Evolutionary conservation across 768 basidiomycete genomes (phyloP).

Genomic region (Ramaria sp.): DNA sequence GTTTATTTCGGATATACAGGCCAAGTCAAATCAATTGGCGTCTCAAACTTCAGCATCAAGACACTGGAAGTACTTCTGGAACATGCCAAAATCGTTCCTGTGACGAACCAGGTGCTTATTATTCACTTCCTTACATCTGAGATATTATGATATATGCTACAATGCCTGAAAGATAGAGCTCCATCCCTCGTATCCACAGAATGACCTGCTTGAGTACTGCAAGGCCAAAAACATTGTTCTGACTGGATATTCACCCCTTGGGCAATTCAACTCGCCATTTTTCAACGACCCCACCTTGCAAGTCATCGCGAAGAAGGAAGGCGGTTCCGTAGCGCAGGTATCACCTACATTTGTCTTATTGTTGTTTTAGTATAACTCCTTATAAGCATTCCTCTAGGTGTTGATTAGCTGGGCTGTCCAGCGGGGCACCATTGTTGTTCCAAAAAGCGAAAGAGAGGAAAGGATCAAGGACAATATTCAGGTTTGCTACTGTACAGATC

Average conservation of each 20-base stretch:
- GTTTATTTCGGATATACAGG: slow-evolving; percentile 17
- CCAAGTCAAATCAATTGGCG: slow-evolving; percentile 64
- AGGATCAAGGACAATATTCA: not conserved
- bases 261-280: slow-evolving; percentile 53
- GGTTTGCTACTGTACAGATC: not conserved
- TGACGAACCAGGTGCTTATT: slow-evolving; percentile 45
- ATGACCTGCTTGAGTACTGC: slow-evolving; percentile 61
- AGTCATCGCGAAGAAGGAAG: slow-evolving; percentile 28
- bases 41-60: slow-evolving; percentile 69
- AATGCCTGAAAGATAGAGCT: slow-evolving; percentile 42
- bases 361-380: no score
- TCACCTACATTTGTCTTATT: no score
- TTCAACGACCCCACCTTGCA: slow-evolving; percentile 24
- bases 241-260: slow-evolving; percentile 65
- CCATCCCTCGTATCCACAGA: slow-evolving; percentile 71
- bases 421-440: slow-evolving; percentile 75
- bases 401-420: slow-evolving; percentile 71
- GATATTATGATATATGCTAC: no score
- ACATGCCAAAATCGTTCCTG: slow-evolving; percentile 65
- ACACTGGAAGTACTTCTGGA: slow-evolving; percentile 57
- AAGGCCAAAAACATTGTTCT: slow-evolving; percentile 61
- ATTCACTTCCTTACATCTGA: not conserved
- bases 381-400: slow-evolving; percentile 35
- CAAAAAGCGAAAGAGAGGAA: slow-evolving; percentile 53
- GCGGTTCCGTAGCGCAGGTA: slow-evolving; percentile 27